phyloP scores from a whole-genome alignment of 768 basidiomycete genomes.

The Naganishia vishniacii region DNA sequence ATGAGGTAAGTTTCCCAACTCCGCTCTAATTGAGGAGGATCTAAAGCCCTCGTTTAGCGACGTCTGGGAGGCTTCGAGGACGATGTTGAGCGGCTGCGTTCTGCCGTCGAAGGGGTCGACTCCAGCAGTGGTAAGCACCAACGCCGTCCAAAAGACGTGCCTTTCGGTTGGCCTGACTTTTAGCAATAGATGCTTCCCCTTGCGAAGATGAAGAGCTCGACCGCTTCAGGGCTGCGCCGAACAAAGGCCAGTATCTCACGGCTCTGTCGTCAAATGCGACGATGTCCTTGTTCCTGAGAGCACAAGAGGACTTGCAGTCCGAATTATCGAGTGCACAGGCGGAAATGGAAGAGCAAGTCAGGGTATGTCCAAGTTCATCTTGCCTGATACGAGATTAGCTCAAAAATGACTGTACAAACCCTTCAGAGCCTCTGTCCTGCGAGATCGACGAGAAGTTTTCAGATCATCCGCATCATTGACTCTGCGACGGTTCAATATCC shows the following conservation, averaged over 20 bases:
- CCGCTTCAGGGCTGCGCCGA: conserved; percentile 4
- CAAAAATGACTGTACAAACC: neutral
- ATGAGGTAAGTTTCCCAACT: neutral
- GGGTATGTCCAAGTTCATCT: conserved; percentile 51
- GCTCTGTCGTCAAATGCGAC: conserved; percentile 53
- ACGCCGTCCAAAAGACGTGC: no score
- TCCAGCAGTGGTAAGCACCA: conserved; percentile 47
- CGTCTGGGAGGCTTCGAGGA: conserved; percentile 25
- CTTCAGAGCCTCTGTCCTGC: conserved; percentile 61
- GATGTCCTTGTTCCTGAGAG: conserved; percentile 18
- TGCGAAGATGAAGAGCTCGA: conserved; percentile 51
- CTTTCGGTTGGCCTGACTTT: neutral
- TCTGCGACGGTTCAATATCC: conserved; percentile 54
- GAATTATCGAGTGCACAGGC: conserved; percentile 56
- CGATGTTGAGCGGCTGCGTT: conserved; percentile 45
- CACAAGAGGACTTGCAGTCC: conserved; percentile 45
- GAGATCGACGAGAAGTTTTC: conserved; percentile 68
- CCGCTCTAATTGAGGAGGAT: neutral
- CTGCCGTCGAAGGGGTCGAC: conserved; percentile 63
- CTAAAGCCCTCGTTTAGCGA: neutral
- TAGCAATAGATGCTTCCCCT: neutral
- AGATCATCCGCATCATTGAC: conserved; percentile 64
- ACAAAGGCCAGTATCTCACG: conserved; percentile 52
- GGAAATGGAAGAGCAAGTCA: conserved; percentile 68
- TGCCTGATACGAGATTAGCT: neutral